Evolutionary conservation across 2,329 filamentous ascomycete genomes (phyloP), one percentile per base, ranked within the genome.

Genomic region (Hymenotorrendiella dingleyae): DNA sequence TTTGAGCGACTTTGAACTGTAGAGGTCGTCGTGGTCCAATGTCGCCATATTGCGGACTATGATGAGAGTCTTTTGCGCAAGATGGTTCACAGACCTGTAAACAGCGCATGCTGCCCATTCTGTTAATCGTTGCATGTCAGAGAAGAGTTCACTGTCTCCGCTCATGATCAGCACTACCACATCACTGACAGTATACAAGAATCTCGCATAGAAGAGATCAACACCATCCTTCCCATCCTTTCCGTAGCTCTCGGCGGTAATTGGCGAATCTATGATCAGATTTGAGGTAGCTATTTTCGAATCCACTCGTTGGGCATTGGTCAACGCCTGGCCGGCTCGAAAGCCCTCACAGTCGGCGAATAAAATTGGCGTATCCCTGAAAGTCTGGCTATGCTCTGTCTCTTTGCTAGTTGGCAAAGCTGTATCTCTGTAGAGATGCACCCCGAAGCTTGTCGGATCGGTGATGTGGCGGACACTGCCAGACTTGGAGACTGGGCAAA

Each of bases 311-410:
- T 53, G 23, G 10, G 48, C 46, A 34, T 53, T 45, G 5, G 44
- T 43, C n/a, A 43, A 34, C 9, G 50, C 50, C 12, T 24, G 26
- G 2, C 51, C 49, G 9, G 49, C 51, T 29, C 37, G 36, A 28
- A 54, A 54, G 4, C 53, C 53, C 40, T 55, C 53, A 30, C 51
- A 55, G 19, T 55, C 53, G 11, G 51, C 45, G 10, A 55, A 49
- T 6, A 55, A 44, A 19, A 55, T 47, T 4, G 51, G 53, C 3
- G 42, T 44, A 40, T 40, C 36, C 12, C 42, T 26, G 7, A 28
- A 26, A 20, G 14, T 10, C 12, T 30, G 28, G 23, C 29, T 36
- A 11, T 17, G 17, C 9, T 39, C 17, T 23, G 28, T 20, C 11
- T 29, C 14, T 9, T 14, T 45, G 33, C 24, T 41, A 11, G 21